phyloP scores from a whole-genome alignment of 176 grass and related monocot species.

The Aechmea fasciata region DNA sequence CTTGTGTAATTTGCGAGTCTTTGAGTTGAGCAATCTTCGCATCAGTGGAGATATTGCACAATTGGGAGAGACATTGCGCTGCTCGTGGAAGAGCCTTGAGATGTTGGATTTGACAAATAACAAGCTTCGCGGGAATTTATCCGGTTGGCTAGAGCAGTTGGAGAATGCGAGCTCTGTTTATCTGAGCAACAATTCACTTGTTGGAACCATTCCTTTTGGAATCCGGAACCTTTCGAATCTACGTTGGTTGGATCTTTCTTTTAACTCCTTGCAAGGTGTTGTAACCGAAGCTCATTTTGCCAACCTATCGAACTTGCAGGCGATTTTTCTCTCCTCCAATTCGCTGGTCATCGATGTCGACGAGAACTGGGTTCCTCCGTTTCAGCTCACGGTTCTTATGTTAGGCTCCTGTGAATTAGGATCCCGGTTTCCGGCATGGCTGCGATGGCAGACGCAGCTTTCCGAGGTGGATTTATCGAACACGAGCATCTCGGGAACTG shows the following conservation, averaged over 20 bases:
- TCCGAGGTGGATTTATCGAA: not conserved
- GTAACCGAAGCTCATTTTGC: conserved; percentile 21
- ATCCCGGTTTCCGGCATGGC: conserved; percentile 25
- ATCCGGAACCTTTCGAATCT: not conserved
- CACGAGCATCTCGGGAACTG: not conserved
- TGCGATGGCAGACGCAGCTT: conserved; percentile 2
- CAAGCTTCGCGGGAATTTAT: conserved; percentile 12
- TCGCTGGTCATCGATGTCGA: not conserved
- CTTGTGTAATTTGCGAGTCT: not conserved
- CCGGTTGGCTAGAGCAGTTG: not conserved
- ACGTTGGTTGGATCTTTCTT: not conserved
- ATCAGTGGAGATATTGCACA: no score
- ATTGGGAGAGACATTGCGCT: no score
- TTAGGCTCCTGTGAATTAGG: conserved; percentile 15
- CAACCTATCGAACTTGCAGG: not conserved
- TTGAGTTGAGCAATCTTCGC: not conserved
- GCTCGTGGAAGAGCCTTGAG: no score
- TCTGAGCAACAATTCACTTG: conserved; percentile 11
- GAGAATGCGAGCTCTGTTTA: conserved; percentile 8
- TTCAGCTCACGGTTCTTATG: not conserved
- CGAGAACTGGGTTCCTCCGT: conserved; percentile 9
- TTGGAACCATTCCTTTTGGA: conserved; percentile 8
- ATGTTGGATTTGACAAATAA: not conserved
- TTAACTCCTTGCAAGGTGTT: conserved; percentile 18
- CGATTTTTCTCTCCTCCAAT: not conserved